phyloP scores from a whole-genome alignment of 2,329 filamentous ascomycete genomes.

The Trichophyton simii region DNA sequence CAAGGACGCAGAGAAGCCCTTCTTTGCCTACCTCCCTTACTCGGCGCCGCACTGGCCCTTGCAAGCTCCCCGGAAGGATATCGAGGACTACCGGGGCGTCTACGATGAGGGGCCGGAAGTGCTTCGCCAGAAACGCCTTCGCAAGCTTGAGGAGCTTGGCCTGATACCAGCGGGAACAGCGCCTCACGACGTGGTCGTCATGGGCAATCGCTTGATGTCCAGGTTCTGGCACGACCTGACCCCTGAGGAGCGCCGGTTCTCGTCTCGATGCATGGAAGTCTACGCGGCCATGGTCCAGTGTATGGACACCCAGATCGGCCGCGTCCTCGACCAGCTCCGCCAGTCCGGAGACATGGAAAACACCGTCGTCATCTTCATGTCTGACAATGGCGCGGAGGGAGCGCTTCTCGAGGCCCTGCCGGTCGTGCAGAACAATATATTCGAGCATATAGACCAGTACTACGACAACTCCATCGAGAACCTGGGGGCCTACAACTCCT shows the following conservation, averaged over 20 bases:
- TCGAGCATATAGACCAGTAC: slow-evolving; percentile 44
- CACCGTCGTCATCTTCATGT: slow-evolving; percentile 52
- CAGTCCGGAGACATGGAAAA: slow-evolving; percentile 48
- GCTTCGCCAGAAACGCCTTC: slow-evolving; percentile 41
- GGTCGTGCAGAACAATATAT: slow-evolving; percentile 42
- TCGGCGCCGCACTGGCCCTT: slow-evolving; percentile 53
- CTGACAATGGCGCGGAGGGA: slow-evolving; percentile 51
- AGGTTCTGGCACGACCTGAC: slow-evolving; percentile 28
- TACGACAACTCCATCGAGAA: slow-evolving; percentile 48
- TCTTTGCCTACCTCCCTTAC: slow-evolving; percentile 51
- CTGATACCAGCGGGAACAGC: slow-evolving; percentile 39
- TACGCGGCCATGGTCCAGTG: slow-evolving; percentile 53
- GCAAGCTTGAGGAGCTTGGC: slow-evolving; percentile 45
- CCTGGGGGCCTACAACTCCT: slow-evolving; percentile 45
- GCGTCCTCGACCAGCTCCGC: slow-evolving; percentile 45
- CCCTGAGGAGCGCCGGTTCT: slow-evolving; percentile 29
- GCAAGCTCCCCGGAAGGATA: slow-evolving; percentile 45
- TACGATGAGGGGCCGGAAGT: slow-evolving; percentile 51
- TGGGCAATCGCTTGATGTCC: slow-evolving; percentile 38
- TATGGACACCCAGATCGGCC: slow-evolving; percentile 49
- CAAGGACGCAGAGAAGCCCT: slow-evolving; percentile 38
- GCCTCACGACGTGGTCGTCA: slow-evolving; percentile 26
- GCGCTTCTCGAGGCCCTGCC: slow-evolving; percentile 47
- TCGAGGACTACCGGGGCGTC: slow-evolving; percentile 45
- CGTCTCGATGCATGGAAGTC: slow-evolving; percentile 45